Percentiles rank a stretch among this genome's conserved stretches.
Conservation (phyloP, 2,329 filamentous ascomycete species). For the Colletotrichum phormii region DNA sequence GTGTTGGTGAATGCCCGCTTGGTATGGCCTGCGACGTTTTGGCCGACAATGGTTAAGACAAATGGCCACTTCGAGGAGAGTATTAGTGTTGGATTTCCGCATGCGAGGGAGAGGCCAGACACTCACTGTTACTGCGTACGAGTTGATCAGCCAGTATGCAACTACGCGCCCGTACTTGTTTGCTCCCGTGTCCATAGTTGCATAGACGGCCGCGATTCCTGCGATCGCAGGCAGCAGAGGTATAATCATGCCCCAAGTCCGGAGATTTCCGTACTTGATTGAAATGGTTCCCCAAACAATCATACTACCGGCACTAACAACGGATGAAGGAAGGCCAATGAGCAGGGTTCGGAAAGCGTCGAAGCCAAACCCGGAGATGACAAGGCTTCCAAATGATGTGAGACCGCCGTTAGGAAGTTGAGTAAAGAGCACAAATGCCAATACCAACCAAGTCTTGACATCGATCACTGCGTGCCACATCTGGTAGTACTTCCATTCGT, state of each 20-base stretch:
- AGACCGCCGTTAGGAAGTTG: no score
- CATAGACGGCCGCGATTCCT: neutral
- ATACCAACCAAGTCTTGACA: no score
- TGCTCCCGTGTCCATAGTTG: conserved; percentile 40
- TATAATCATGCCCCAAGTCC: conserved; percentile 42
- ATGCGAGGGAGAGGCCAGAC: no score
- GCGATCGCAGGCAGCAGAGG: no score
- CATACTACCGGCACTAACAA: conserved; percentile 42
- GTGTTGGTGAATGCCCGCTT: no score
- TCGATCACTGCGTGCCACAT: no score
- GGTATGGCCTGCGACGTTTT: no score
- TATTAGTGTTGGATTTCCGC: no score
- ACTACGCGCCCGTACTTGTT: conserved; percentile 41
- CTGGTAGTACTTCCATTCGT: conserved; percentile 36
- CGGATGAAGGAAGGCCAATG: neutral
- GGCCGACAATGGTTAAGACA: no score
- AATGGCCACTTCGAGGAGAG: no score
- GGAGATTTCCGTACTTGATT: conserved; percentile 40
- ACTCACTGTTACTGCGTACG: conserved; percentile 42
- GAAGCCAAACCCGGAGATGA: conserved; percentile 35
- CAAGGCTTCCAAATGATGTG: neutral
- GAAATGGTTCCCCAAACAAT: conserved; percentile 42
- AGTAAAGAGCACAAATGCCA: no score
- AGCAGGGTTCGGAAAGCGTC: neutral
- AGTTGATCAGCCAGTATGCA: conserved; percentile 42